Conservation (phyloP, 2,329 filamentous ascomycete genomes). For the Alternaria sp. region DNA sequence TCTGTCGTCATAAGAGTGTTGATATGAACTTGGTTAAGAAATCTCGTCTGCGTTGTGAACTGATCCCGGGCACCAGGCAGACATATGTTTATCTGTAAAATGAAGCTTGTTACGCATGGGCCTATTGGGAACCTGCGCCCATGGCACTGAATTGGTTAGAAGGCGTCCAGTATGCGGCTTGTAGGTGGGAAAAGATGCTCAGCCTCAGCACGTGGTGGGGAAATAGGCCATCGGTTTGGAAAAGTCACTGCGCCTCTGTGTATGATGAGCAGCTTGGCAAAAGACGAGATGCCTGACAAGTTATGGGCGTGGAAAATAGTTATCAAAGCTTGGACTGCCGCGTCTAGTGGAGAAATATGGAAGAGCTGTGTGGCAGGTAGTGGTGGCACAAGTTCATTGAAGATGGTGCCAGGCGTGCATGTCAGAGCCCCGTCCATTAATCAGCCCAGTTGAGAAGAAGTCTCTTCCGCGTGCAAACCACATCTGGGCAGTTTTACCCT, state of each 20-base stretch:
- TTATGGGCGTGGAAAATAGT: slow-evolving; percentile 17
- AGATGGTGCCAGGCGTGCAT: slow-evolving; percentile 17
- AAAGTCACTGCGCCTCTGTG: slow-evolving; percentile 28
- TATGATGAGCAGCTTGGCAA: slow-evolving; percentile 17
- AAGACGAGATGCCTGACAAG: slow-evolving; percentile 28
- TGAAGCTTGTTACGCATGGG: slow-evolving; percentile 35
- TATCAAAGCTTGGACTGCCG: slow-evolving; percentile 24
- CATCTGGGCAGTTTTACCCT: slow-evolving; percentile 26
- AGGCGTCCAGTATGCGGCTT: slow-evolving; percentile 37
- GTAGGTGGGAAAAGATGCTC: slow-evolving; percentile 34
- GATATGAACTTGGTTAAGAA: slow-evolving; percentile 21
- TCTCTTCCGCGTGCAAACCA: slow-evolving; percentile 33
- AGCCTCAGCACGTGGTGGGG: slow-evolving; percentile 42
- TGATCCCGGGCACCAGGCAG: slow-evolving; percentile 29
- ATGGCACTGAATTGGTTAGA: slow-evolving; percentile 27
- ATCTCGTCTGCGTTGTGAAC: slow-evolving; percentile 13
- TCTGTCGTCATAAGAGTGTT: slow-evolving; percentile 16
- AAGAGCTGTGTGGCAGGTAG: slow-evolving; percentile 27
- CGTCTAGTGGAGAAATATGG: slow-evolving; percentile 14
- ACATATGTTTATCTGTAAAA: slow-evolving; percentile 39
- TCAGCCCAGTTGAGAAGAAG: slow-evolving; percentile 25
- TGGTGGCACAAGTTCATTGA: slow-evolving; percentile 38
- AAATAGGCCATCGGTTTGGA: slow-evolving; percentile 25
- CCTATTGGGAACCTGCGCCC: slow-evolving; percentile 24
- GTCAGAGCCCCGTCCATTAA: slow-evolving; percentile 22